Evolutionary conservation across 306 rosid genomes (phyloP).

Genomic region (Fragaria nilgerrensis): DNA sequence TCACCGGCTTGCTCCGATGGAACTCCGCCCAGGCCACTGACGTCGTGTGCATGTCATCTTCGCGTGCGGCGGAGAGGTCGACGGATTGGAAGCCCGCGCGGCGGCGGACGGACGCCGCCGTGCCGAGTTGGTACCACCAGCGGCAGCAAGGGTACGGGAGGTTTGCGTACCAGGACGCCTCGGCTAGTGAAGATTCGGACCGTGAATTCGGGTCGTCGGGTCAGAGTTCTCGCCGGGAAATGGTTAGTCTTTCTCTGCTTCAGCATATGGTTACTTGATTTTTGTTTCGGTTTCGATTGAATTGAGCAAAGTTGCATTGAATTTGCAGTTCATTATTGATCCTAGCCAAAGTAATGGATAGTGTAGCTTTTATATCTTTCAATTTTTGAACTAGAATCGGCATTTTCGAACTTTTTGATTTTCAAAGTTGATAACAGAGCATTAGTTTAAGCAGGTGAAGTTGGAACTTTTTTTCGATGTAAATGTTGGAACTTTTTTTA

Average conservation of each 20-base stretch:
- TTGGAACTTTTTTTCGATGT: not conserved
- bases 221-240: conserved; percentile 38
- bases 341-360: not conserved
- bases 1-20: conserved; percentile 1
- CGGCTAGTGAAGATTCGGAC: conserved; percentile 74
- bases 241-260: conserved; percentile 33
- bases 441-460: not conserved
- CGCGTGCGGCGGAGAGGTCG: conserved; percentile 23
- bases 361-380: not conserved
- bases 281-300: not conserved
- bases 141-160: conserved; percentile 59
- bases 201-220: conserved; percentile 38
- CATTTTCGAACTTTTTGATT: not conserved
- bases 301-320: not conserved
- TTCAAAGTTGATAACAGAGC: not conserved
- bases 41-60: conserved; percentile 23
- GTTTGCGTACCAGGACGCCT: conserved; percentile 55
- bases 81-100: conserved; percentile 29
- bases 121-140: conserved; percentile 50
- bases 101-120: conserved; percentile 20
- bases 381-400: not conserved
- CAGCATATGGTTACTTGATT: not conserved
- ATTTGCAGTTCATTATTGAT: not conserved
- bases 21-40: not conserved
- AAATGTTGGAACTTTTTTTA: not conserved